These are phyloP conservation scores for Paramecium pentaurelia DNA, from an alignment of 73 alveolate species.

Conservation along the genomic window DNA sequence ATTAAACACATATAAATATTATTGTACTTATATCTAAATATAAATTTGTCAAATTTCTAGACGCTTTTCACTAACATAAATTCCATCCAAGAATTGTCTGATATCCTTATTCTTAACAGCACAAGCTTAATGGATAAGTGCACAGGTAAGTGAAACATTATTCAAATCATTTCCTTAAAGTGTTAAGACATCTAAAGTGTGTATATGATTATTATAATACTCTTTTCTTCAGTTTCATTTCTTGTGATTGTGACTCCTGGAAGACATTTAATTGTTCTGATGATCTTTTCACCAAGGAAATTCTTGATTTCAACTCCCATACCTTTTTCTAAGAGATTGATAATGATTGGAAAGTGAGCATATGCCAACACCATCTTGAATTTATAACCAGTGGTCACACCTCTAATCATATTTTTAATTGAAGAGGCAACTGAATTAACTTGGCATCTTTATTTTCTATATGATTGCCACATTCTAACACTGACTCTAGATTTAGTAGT, in stretches of 20 bases:
- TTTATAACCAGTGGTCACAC: constrained; percentile 81
- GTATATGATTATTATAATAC: constrained; percentile 23
- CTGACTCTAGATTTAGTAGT: not conserved
- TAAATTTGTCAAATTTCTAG: constrained; percentile 42
- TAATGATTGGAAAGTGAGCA: constrained; percentile 97
- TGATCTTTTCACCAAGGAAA: constrained; percentile 92
- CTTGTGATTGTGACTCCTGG: constrained; percentile 84
- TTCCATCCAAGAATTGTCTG: constrained; percentile 97
- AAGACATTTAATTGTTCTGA: constrained; percentile 78
- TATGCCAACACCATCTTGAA: constrained; percentile 93
- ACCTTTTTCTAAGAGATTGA: constrained; percentile 77
- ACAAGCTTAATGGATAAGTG: constrained; percentile 82
- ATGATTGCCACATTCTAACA: constrained; percentile 35
- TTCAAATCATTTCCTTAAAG: constrained; percentile 80
- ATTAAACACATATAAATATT: constrained; percentile 8
- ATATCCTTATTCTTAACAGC: constrained; percentile 91
- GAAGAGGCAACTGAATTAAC: constrained; percentile 55
- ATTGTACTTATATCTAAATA: not conserved
- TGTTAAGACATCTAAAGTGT: constrained; percentile 72
- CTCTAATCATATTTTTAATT: constrained; percentile 76
- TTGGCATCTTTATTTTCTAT: constrained; percentile 56
- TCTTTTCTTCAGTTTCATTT: constrained; percentile 58
- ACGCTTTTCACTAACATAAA: constrained; percentile 81
- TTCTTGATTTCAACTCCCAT: constrained; percentile 81
- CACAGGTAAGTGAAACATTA: constrained; percentile 82